Evolutionary conservation across 306 rosid genomes (phyloP).

Genomic region (Begonia fuchsioides): DNA sequence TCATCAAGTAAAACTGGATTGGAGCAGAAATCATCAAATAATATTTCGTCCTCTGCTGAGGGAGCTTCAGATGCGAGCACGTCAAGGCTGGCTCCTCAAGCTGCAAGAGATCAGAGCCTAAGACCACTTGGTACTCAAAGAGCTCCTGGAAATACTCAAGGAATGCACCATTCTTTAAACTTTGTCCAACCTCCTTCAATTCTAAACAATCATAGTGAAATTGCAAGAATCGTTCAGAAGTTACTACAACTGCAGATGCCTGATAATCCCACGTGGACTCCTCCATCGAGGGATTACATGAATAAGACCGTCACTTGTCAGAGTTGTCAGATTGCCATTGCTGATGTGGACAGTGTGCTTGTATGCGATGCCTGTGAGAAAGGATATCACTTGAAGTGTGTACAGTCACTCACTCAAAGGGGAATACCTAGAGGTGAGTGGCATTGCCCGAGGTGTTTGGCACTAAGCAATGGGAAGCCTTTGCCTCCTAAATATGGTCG

Average conservation of each 20-base stretch:
- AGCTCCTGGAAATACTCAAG: conserved; percentile 44
- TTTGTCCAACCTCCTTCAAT: conserved; percentile 46
- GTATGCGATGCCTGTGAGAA: conserved; percentile 96
- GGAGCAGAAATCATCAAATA: conserved; percentile 49
- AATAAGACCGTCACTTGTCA: conserved; percentile 82
- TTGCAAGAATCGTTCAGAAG: conserved; percentile 70
- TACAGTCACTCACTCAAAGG: conserved; percentile 53
- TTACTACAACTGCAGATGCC: conserved; percentile 71
- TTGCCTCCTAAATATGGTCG: conserved; percentile 99
- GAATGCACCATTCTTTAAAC: conserved; percentile 34
- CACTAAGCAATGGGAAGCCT: conserved; percentile 79
- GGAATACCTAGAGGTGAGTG: conserved; percentile 94
- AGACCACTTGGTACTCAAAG: conserved; percentile 51
- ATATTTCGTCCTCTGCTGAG: conserved; percentile 41
- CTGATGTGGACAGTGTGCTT: conserved; percentile 78
- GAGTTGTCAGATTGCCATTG: conserved; percentile 54
- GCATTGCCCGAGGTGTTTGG: conserved; percentile 83
- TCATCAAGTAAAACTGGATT: conserved; percentile 38
- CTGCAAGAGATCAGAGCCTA: conserved; percentile 41
- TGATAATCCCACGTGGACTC: conserved; percentile 82
- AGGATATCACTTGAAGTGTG: conserved; percentile 79
- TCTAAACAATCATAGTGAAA: conserved; percentile 55
- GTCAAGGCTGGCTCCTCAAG: conserved; percentile 30
- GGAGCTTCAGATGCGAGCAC: conserved; percentile 24
- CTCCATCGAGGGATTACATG: conserved; percentile 99